Evolutionary conservation across 1,284 basidiomycete species (phyloP).

Genomic region (Ceratobasidium sp.): DNA sequence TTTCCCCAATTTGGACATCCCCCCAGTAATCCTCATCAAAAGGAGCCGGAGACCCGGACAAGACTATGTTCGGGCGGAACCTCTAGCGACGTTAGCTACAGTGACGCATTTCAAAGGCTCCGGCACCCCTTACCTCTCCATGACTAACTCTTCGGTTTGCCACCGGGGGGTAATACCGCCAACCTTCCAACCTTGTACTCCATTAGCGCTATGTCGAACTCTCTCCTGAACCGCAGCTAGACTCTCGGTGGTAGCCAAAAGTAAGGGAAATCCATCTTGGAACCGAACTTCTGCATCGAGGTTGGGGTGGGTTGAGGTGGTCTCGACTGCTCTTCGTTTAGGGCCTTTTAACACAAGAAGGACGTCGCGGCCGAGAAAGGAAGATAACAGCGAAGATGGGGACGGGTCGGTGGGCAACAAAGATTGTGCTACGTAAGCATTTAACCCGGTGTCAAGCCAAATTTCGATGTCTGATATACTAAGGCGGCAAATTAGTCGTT

Average conservation of each 20-base stretch:
- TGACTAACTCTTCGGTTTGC: slow-evolving; percentile 61
- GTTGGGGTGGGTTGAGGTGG: slow-evolving; percentile 68
- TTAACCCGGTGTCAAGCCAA: slow-evolving; percentile 64
- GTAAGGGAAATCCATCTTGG: slow-evolving; percentile 79
- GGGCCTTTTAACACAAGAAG: slow-evolving; percentile 77
- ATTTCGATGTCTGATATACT: slow-evolving; percentile 70
- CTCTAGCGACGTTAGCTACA: slow-evolving; percentile 55
- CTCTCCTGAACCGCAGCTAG: slow-evolving; percentile 62
- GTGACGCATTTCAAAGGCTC: no score
- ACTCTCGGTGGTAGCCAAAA: slow-evolving; percentile 76
- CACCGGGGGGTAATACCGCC: slow-evolving; percentile 59
- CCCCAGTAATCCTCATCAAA: slow-evolving; percentile 70
- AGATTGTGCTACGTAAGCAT: slow-evolving; percentile 74
- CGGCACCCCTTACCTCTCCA: slow-evolving; percentile 67
- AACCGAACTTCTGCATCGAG: slow-evolving; percentile 68
- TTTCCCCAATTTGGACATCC: slow-evolving; percentile 64
- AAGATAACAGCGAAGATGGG: slow-evolving; percentile 68
- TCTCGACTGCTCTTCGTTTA: slow-evolving; percentile 63
- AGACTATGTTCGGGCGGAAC: slow-evolving; percentile 79
- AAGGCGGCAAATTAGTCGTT: slow-evolving; percentile 15
- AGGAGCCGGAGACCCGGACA: slow-evolving; percentile 66
- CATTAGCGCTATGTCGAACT: slow-evolving; percentile 56
- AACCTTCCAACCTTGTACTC: slow-evolving; percentile 65
- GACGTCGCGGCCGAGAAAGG: slow-evolving; percentile 71
- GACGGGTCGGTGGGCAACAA: slow-evolving; percentile 53